Evolutionary conservation across 169 alveolate species (phyloP), one percentile per base, ranked within the genome.

Genomic region (Cryptosporidium bovis): DNA sequence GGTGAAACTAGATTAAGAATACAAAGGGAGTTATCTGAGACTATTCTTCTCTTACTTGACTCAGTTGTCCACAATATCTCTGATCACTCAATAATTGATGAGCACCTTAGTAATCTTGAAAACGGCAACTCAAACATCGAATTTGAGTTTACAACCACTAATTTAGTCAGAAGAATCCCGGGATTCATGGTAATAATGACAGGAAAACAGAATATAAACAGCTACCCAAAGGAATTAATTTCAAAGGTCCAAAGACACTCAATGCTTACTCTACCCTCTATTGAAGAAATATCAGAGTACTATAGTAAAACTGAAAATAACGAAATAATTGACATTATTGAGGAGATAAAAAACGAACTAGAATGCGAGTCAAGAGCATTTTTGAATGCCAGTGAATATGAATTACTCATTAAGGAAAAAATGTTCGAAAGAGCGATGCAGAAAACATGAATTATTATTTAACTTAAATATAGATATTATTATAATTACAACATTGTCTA

Each of bases 151-250:
- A 10, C 56, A 4, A 53, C 20, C 3, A 15, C 34, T 40, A 51
- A 55, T 10, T 46, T 69, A 16, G 51, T 51, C 1, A 69, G 83
- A 55, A 69, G 56, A 56, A 34, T 77, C 4, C 20, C 36, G 10
- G 87, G 87, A 18, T 12, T 77, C 13, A 77, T 77, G 87, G 64
- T 77, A 15, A 16, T 77, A 7, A 60, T 77, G 77, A 77, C 87
- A 20, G 64, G 65, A 3, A 60, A 51, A 77, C 16, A 33, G 8
- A 77, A 60, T 24, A 56, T 62, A 33, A 20, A 40, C 8, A 16
- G 15, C 16, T 60, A 58, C 7, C 46, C 77, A 20, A 27, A 29
- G 8, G 69, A 62, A 34, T 50, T 77, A 24, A 31, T 77, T 40
- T 6, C n/a, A 12, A 77, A 62, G 58, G 13, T 77, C 34, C 69